These are phyloP conservation scores for Salix udensis DNA, from an alignment of 345 rosid genomes.

Conservation along the genomic window DNA sequence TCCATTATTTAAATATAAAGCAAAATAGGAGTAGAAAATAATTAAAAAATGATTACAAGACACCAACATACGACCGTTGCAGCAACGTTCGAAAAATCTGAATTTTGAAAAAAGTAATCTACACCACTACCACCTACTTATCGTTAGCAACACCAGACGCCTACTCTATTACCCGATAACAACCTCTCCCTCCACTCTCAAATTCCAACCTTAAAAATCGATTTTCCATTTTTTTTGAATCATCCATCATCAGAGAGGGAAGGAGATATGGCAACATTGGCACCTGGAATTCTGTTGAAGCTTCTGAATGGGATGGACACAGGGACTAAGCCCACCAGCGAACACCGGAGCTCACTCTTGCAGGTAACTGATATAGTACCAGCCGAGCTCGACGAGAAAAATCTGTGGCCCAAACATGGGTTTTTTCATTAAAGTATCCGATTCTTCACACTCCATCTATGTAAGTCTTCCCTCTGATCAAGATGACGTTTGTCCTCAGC, in stretches of 20 bases:
- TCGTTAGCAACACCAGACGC: constrained; percentile 36
- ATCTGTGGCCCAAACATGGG: constrained; percentile 82
- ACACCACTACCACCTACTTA: constrained; percentile 14
- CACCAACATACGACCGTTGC: constrained; percentile 45
- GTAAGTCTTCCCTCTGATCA: constrained; percentile 84
- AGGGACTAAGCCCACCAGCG: constrained; percentile 77
- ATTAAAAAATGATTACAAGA: constrained; percentile 8
- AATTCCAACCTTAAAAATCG: constrained; percentile 2
- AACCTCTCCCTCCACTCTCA: neutral
- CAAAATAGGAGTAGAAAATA: neutral
- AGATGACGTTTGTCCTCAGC: constrained; percentile 76
- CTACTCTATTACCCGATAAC: neutral
- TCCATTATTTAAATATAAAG: neutral
- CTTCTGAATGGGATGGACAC: constrained; percentile 81
- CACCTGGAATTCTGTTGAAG: constrained; percentile 74
- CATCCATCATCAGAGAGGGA: neutral
- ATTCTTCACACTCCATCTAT: constrained; percentile 86
- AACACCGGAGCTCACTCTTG: constrained; percentile 79
- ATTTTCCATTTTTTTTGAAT: neutral
- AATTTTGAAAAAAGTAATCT: constrained; percentile 3
- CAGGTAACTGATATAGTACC: constrained; percentile 97
- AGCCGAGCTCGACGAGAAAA: constrained; percentile 87
- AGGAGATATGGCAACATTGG: constrained; percentile 59
- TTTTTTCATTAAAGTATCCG: constrained; percentile 89
- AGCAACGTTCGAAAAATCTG: constrained; percentile 35